Percentiles rank a stretch among this genome's conserved stretches.
Evolutionary conservation across 2,329 filamentous ascomycete species (phyloP).

Genomic region (Trichoderma sp.): DNA sequence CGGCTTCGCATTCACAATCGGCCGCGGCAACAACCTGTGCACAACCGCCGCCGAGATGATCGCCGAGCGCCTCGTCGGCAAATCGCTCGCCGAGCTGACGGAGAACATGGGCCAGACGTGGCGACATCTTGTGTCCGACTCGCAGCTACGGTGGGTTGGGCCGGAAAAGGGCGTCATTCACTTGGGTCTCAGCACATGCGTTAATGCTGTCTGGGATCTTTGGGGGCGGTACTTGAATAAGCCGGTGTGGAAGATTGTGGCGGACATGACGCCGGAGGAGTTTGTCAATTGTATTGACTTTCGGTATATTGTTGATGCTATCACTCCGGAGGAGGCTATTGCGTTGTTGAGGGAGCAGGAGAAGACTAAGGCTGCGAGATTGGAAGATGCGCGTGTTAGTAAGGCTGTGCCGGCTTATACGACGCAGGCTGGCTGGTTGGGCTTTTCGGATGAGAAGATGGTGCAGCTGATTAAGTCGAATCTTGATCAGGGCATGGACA

Average conservation of each 20-base stretch:
- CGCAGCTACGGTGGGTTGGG: conserved; percentile 89
- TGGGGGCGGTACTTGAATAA: conserved; percentile 84
- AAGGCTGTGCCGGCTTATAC: conserved; percentile 86
- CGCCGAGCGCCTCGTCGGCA: conserved; percentile 72
- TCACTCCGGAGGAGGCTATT: conserved; percentile 82
- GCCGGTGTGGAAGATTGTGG: conserved; percentile 85
- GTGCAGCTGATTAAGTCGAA: conserved; percentile 71
- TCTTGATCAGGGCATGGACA: conserved; percentile 70
- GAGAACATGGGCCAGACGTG: conserved; percentile 84
- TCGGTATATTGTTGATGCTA: conserved; percentile 86
- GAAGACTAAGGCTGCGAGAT: conserved; percentile 65
- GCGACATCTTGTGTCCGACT: conserved; percentile 86
- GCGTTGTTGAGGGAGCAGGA: conserved; percentile 66
- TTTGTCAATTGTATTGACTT: conserved; percentile 88
- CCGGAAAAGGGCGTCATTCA: conserved; percentile 95
- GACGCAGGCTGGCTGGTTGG: conserved; percentile 87
- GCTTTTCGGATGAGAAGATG: conserved; percentile 87
- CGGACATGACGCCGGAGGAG: conserved; percentile 85
- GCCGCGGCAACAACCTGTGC: conserved; percentile 90
- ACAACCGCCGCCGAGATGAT: conserved; percentile 78
- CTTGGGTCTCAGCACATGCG: conserved; percentile 84
- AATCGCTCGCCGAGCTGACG: conserved; percentile 74
- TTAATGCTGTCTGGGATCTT: conserved; percentile 93
- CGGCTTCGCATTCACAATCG: conserved; percentile 84
- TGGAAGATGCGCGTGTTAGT: conserved; percentile 71